Percentiles rank a stretch among this genome's conserved stretches.
Evolutionary conservation across 108 stramenopile genomes (phyloP).

Genomic region (Parietichytrium sp.): DNA sequence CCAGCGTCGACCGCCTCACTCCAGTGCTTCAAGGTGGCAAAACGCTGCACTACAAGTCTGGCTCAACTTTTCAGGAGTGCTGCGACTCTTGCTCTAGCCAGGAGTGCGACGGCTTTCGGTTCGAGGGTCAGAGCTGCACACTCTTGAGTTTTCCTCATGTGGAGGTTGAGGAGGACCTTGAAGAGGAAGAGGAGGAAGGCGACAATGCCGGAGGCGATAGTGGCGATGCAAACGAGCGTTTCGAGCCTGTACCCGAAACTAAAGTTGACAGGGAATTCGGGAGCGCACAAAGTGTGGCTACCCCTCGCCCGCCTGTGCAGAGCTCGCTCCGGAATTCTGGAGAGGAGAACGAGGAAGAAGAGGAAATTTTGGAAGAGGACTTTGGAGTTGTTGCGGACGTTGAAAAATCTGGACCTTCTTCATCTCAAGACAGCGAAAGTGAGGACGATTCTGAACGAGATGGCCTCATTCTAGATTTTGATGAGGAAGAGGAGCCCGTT

Average conservation of each 20-base stretch:
- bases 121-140: neutral
- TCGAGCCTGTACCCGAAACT: neutral
- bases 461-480: too few relatives aligned
- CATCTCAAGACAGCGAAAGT: too few relatives aligned
- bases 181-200: neutral
- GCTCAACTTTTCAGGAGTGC: neutral
- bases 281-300: neutral
- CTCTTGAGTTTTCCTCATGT: neutral
- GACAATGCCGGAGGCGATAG: neutral
- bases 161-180: neutral
- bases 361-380: too few relatives aligned
- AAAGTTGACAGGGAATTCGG: neutral
- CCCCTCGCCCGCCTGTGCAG: too few relatives aligned
- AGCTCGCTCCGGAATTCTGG: too few relatives aligned
- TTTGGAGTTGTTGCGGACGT: too few relatives aligned
- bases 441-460: too few relatives aligned
- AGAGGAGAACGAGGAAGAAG: too few relatives aligned
- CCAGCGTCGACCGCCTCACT: neutral
- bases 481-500: too few relatives aligned
- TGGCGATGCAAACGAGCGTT: neutral
- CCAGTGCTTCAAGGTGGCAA: neutral
- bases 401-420: too few relatives aligned
- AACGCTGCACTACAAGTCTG: neutral
- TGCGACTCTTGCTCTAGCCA: conserved; percentile 1
- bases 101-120: neutral